Evolutionary conservation across 371 early-diverging fungal genomes (phyloP), one percentile per base, ranked within the genome.

Genomic region (Mucor piriformis): DNA sequence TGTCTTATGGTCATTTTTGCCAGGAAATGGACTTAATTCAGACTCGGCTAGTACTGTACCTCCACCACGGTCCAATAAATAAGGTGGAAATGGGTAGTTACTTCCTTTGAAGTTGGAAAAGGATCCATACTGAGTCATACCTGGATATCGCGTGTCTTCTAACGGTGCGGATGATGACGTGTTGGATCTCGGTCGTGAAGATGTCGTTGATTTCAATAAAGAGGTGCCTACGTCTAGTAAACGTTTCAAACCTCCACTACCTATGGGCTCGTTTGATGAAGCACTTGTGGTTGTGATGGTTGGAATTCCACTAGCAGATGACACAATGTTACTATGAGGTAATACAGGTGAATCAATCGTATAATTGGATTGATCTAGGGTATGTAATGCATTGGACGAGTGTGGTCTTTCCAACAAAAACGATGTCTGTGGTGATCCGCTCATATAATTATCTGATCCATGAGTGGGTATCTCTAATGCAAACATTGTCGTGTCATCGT

Each of bases 1-100:
- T 11, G 11, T 32, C 10, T 7, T 34, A 38, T 37, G 8, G 11
- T 43, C 81, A 32, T 84, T 81, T 1, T 81, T 77, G 40, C 74
- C 81, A 1, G 76, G 78, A 59, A 83, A 89, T 3, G 87, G 84
- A 44, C 86, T 86, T 15, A 89, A 34, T 24, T 79, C 71, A n/a
- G 65, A 58, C 54, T 73, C 77, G 3, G 72, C 63, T 3, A 73
- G 56, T 1, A 74, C 65, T 12, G 69, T 72, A 18, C 76, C 81
- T 33, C 79, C 79, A 20, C 79, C 79, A 20, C 70, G 69, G 49
- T 75, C 72, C 7, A 54, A 32, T n/a, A 64, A 59, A 21, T 59
- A 49, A n/a, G 60, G 25, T 12, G 61, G 25, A 20, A 61, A 54
- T 25, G 64, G 65, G 27, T 43, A 43, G 6, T 24, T 24, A 24